A percentile compares a stretch with the other conserved stretches of the same genome.
These are phyloP conservation scores for Amniculicola lignicola DNA, from an alignment of 495 filamentous ascomycete genomes.

Conservation along the genomic window DNA sequence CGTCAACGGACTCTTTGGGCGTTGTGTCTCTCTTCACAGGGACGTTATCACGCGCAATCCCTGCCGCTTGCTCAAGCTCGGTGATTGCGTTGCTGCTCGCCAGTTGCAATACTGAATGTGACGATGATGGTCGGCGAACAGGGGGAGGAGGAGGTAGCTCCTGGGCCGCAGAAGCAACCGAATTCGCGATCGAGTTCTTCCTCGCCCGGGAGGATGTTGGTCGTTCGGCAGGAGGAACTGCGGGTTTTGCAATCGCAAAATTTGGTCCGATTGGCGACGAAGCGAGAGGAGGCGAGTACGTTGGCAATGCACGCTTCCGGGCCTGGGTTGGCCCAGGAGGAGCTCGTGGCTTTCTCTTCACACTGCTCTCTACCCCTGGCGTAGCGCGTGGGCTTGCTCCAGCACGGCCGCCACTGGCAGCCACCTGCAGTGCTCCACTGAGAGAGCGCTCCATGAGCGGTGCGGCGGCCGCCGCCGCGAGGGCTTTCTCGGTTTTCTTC, in stretches of 20 bases:
- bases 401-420: conserved; percentile 45
- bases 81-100: conserved; percentile 27
- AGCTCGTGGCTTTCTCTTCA: conserved; percentile 64
- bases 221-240: conserved; percentile 25
- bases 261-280: conserved; percentile 68
- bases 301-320: conserved; percentile 42
- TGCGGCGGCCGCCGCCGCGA: conserved; percentile 44
- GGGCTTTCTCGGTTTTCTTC: conserved; percentile 71
- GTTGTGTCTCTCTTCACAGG: conserved; percentile 19
- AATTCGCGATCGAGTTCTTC: conserved; percentile 33
- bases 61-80: conserved; percentile 29
- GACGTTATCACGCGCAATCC: conserved; percentile 9
- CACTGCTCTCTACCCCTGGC: conserved; percentile 57
- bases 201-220: conserved; percentile 31
- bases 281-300: conserved; percentile 64
- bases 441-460: conserved; percentile 64
- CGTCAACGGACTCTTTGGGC: conserved; percentile 38
- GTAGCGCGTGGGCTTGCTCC: conserved; percentile 61
- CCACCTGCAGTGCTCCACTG: conserved; percentile 54
- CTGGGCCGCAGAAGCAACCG: conserved; percentile 24
- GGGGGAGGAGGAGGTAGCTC: conserved; percentile 62
- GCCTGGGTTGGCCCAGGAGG: conserved; percentile 45
- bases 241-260: conserved; percentile 52
- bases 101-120: conserved; percentile 30
- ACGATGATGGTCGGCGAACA: conserved; percentile 50